Percentiles rank a stretch among this genome's conserved stretches.
These are phyloP conservation scores for Bruguiera parviflora DNA, from an alignment of 345 rosid species.

Conservation along the genomic window DNA sequence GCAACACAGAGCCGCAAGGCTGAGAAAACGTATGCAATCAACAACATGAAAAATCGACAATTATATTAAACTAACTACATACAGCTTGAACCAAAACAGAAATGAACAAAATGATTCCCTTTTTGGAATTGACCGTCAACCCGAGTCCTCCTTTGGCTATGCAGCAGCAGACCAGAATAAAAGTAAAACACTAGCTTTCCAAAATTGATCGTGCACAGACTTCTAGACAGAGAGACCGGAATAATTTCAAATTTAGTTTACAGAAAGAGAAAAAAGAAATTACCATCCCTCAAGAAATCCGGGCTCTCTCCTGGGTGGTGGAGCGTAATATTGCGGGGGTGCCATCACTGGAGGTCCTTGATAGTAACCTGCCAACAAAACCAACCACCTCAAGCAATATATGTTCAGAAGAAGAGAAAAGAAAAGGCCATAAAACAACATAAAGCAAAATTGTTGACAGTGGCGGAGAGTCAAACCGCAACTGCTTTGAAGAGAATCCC, in stretches of 20 bases:
- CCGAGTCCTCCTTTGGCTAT: too few relatives aligned
- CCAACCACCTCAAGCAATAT: not conserved
- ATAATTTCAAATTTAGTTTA: too few relatives aligned
- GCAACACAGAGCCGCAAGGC: constrained; percentile 68
- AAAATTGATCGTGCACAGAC: too few relatives aligned
- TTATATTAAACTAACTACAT: not conserved
- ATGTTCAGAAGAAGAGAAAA: not conserved
- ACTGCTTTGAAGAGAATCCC: too few relatives aligned
- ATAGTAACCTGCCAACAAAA: constrained; percentile 35
- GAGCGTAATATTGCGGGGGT: constrained; percentile 41
- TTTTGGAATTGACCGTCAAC: not conserved
- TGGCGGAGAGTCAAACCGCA: too few relatives aligned
- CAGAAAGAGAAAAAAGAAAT: not conserved
- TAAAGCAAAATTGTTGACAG: too few relatives aligned
- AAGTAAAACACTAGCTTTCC: too few relatives aligned
- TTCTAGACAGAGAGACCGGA: too few relatives aligned
- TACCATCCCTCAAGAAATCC: constrained; percentile 54
- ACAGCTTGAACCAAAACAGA: not conserved
- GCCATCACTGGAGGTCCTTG: constrained; percentile 51
- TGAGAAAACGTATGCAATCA: constrained; percentile 15
- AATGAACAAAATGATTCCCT: not conserved
- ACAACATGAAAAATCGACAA: not conserved
- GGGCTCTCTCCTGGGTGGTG: constrained; percentile 29
- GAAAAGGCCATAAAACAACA: not conserved
- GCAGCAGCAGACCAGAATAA: not conserved